Conservation (phyloP, 805 yeast genomes). For the Yamadazyma olivae region DNA sequence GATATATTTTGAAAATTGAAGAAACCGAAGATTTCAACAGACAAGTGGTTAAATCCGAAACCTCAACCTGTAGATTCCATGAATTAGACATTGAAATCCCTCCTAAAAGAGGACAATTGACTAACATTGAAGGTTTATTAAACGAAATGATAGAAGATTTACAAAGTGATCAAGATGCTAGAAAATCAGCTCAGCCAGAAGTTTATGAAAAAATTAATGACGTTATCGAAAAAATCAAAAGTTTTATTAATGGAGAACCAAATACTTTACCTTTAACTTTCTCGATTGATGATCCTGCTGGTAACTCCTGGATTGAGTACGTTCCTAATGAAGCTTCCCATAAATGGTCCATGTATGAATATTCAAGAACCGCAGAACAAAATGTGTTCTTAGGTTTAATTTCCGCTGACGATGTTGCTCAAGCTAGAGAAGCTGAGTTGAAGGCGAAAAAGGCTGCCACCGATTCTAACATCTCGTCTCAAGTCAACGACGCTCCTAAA, state of each 20-base stretch:
- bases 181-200: slow-evolving; percentile 74
- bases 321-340: slow-evolving; percentile 83
- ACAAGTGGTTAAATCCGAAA: slow-evolving; percentile 88
- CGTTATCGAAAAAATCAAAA: slow-evolving; percentile 59
- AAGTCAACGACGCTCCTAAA: slow-evolving; percentile 19
- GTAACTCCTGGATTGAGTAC: slow-evolving; percentile 94
- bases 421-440: slow-evolving; percentile 45
- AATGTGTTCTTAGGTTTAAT: slow-evolving; percentile 80
- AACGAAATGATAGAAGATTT: slow-evolving; percentile 82
- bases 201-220: slow-evolving; percentile 70
- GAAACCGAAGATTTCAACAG: slow-evolving; percentile 72
- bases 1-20: slow-evolving; percentile 69
- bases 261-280: slow-evolving; percentile 74
- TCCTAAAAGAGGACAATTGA: slow-evolving; percentile 88
- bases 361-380: slow-evolving; percentile 83
- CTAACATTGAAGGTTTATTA: slow-evolving; percentile 88
- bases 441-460: slow-evolving; percentile 42
- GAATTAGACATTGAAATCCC: slow-evolving; percentile 95
- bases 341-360: slow-evolving; percentile 85
- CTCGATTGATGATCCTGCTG: slow-evolving; percentile 87
- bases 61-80: slow-evolving; percentile 72
- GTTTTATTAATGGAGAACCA: slow-evolving; percentile 62
- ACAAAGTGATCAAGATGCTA: slow-evolving; percentile 72
- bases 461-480: slow-evolving; percentile 27
- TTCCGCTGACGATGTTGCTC: slow-evolving; percentile 61